These are phyloP conservation scores for Pseudogymnoascus sp. DNA, from an alignment of 2,329 filamentous ascomycete species.

Conservation along the genomic window DNA sequence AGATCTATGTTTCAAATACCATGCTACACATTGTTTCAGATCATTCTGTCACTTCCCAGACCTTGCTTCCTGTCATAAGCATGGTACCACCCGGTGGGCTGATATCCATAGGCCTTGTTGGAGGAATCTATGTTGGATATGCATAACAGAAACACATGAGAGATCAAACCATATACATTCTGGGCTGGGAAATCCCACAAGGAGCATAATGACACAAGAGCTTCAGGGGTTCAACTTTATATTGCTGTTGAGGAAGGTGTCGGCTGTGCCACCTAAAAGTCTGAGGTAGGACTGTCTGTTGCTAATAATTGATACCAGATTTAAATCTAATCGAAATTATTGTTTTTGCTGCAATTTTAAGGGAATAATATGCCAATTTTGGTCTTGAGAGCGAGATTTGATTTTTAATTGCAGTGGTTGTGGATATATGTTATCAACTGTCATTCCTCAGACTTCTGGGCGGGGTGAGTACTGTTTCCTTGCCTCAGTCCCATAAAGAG, in stretches of 20 bases:
- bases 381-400: too few relatives aligned
- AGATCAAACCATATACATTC: neutral
- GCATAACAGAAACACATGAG: neutral
- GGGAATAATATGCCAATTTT: too few relatives aligned
- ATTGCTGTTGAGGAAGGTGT: neutral
- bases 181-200: neutral
- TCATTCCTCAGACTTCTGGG: too few relatives aligned
- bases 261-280: neutral
- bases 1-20: neutral
- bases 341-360: too few relatives aligned
- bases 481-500: neutral
- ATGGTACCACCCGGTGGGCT: neutral
- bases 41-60: neutral
- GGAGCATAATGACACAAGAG: neutral
- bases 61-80: neutral
- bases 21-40: neutral
- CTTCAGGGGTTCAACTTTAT: neutral
- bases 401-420: too few relatives aligned
- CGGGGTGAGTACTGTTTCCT: too few relatives aligned
- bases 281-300: too few relatives aligned
- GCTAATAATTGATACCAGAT: too few relatives aligned
- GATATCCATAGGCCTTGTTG: neutral
- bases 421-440: too few relatives aligned
- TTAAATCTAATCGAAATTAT: too few relatives aligned
- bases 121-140: neutral